Evolutionary conservation across 495 filamentous ascomycete species (phyloP), one percentile per base, ranked within the genome.

Genomic region (Pseudomonodictys pantanalensis): DNA sequence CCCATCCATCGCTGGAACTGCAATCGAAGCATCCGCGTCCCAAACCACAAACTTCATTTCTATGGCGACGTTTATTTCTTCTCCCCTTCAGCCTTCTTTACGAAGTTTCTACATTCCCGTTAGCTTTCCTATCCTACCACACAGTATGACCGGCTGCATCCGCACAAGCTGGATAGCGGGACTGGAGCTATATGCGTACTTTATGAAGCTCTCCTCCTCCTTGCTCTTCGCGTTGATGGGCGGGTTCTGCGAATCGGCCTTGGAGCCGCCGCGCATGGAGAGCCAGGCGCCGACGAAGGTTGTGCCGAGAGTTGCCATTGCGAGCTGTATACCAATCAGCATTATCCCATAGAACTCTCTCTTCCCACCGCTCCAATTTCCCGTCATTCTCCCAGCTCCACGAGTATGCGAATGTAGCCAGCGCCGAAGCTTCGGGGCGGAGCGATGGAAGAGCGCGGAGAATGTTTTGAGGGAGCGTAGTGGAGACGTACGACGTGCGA

Each of bases 151-250:
- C 39, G n/a, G 22, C 2, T 7, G 18, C 42, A 3, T 25, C 24
- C n/a, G 5, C 22, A 48, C 15, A 22, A 18, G 6, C 26, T 10
- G 2, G 54, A 24, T 20, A 3, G 12, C 45, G 38, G 1, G 28
- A 22, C 3, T 32, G 22, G n/a, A 33, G 24, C 4, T 50, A 22
- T 35, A 26, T 75, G 41, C 88, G 72, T 83, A 97, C 92, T 95
- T 90, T 80, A 98, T 93, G 78, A 97, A 98, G 67, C 86, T 85
- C 79, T 95, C 91, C 82, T 98, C 92, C 71, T 97, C 92, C 71
- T 90, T 86, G 77, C 85, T 92, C 57, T 78, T 77, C 42, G 92
- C 91, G 74, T 92, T 87, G 79, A 96, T 90, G 25, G 90, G 88
- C 55, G 92, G 92, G 57, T 82, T 73, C 72, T 73, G 17, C 67